A percentile compares a stretch with the other conserved stretches of the same genome.
These are phyloP conservation scores for Sinapis alba DNA, from an alignment of 441 rosid genomes.

Conservation along the genomic window DNA sequence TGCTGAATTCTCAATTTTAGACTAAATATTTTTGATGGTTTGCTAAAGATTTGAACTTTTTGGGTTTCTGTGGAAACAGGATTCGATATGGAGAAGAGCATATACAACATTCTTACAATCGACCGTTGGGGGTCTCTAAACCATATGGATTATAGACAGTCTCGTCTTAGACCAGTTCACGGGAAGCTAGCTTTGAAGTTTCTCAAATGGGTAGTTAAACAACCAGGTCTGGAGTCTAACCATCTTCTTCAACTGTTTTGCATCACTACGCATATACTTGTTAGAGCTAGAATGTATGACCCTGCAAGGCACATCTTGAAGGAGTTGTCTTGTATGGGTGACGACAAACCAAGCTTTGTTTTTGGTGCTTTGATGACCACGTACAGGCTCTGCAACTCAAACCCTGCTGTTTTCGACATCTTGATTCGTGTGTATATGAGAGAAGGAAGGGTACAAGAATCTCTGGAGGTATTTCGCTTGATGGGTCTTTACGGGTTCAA, in stretches of 20 bases:
- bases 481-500: slow-evolving; percentile 69
- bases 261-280: slow-evolving; percentile 72
- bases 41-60: slow-evolving; percentile 21
- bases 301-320: slow-evolving; percentile 62
- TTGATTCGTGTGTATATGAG: slow-evolving; percentile 70
- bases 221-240: slow-evolving; percentile 64
- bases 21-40: slow-evolving; percentile 10
- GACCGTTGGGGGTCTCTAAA: slow-evolving; percentile 86
- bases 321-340: slow-evolving; percentile 52
- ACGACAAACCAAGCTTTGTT: slow-evolving; percentile 48
- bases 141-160: slow-evolving; percentile 71
- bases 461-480: slow-evolving; percentile 61
- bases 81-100: slow-evolving; percentile 65
- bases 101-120: slow-evolving; percentile 71
- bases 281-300: slow-evolving; percentile 79
- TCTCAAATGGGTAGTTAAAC: slow-evolving; percentile 65
- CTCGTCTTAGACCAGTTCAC: slow-evolving; percentile 76
- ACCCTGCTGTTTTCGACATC: slow-evolving; percentile 83
- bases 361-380: slow-evolving; percentile 77
- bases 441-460: slow-evolving; percentile 59
- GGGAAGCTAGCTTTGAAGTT: slow-evolving; percentile 86
- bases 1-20: background rate
- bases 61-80: slow-evolving; percentile 17
- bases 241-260: slow-evolving; percentile 63
- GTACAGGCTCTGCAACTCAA: slow-evolving; percentile 80